Conservation (phyloP, 768 basidiomycete species). For the Asterophora lycoperdoides region DNA sequence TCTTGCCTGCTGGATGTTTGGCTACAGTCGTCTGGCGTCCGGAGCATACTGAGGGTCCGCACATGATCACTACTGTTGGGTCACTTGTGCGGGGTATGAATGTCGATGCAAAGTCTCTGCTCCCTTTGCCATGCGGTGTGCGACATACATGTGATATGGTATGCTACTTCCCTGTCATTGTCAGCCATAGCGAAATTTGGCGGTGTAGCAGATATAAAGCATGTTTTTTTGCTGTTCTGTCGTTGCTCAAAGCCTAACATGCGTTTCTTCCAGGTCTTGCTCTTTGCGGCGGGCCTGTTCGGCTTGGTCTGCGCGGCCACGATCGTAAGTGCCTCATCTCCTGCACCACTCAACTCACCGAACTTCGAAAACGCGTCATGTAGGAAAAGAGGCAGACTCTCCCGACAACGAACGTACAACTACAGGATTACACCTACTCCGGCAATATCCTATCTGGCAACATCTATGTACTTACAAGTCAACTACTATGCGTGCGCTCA, state of each 20-base stretch:
- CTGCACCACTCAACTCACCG: not conserved
- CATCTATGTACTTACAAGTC: conserved; percentile 7
- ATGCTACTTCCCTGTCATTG: too few relatives aligned
- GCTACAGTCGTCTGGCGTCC: too few relatives aligned
- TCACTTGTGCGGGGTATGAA: too few relatives aligned
- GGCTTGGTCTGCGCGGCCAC: not conserved
- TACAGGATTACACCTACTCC: conserved; percentile 1
- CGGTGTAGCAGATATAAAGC: too few relatives aligned
- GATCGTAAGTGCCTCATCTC: not conserved
- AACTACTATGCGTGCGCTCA: not conserved
- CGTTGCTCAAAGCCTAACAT: not conserved
- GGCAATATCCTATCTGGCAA: not conserved
- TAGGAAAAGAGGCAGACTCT: not conserved
- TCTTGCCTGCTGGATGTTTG: too few relatives aligned
- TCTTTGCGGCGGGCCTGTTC: not conserved
- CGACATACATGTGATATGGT: too few relatives aligned
- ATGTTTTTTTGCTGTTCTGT: too few relatives aligned
- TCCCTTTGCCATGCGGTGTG: too few relatives aligned
- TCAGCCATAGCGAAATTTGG: too few relatives aligned
- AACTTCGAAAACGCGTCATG: not conserved
- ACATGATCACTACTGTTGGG: too few relatives aligned
- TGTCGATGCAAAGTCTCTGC: too few relatives aligned
- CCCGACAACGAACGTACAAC: conserved; percentile 3
- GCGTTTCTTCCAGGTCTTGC: not conserved
- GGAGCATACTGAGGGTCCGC: too few relatives aligned